Evolutionary conservation across 768 basidiomycete genomes (phyloP), one percentile per base, ranked within the genome.

Genomic region (Lentinula sp.): DNA sequence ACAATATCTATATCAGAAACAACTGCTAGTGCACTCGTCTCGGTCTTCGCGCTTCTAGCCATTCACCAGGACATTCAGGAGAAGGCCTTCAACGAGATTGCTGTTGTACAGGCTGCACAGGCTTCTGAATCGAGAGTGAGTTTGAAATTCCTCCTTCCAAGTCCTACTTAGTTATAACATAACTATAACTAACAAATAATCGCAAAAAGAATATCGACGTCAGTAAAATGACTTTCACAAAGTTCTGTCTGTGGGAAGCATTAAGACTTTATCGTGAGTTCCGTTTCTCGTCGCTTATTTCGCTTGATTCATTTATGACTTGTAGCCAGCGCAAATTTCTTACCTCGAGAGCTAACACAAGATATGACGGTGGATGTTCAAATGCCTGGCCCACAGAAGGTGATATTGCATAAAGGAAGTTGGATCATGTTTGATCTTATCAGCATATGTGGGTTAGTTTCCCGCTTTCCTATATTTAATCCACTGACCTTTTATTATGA

Each of bases 51-150:
- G 5, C 66, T 69, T 55, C 67, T 75, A 4, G 72, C 71, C 6
- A 55, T 73, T 4, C 66, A 71, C 55, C 71, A 68, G 23, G 68
- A 73, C n/a, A 66, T 69, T 48, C 74, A 75, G 62, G 68, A 70
- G 28, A 66, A 65, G 56, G 66, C 69, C 2, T 68, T 66, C 62
- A 60, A 66, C 2, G 66, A 72, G 33, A 67, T 72, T 6, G 7
- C 9, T 9, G 15, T 9, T 41, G 5, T 41, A 6, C 39, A 41
- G 5, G 15, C 9, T 6, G 39, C 39, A 41, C 28, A 2, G 28
- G 4, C 2, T 28, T 28, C 3, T 3, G 28, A 28, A 28, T 28
- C 28, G 28, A 28, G 4, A 28, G 28, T 28, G 28, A 28, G 28
- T 28, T 28, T 28, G 3, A 28, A 28, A 28, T 28, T 28, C 28